Base-by-base conservation (phyloP, 169 alveolate species). In the Fabrea salina region DNA sequence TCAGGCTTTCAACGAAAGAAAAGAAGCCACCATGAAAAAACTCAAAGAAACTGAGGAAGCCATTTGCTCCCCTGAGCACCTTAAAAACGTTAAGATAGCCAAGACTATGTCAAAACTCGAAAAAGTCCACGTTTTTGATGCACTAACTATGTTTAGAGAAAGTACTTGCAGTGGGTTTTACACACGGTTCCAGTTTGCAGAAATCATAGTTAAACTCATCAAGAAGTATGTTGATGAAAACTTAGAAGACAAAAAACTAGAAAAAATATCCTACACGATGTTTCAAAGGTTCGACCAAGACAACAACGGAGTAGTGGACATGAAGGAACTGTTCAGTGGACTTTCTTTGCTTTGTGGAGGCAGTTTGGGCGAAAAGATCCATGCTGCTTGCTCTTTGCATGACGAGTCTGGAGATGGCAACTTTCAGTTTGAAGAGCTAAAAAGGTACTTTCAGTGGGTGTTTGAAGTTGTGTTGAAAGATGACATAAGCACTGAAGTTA, bases 291-390 rank as follows among this genome's bases (percentile, higher is more conserved):
- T 68, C 30, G 78, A 68, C 66, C 16, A 44, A n/a, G 78, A 68
- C 30, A 43, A 64, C 2, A 68, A 68, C 32, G 78, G 78, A 1
- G 78, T 68, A 8, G 66, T 68, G 7, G 56, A 33, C 54, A 11
- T 32, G 30, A 16, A 41, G 0, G 78, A 68, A 4, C 32, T 68
- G 37, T 68, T 68, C 39, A 16, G 78, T 44, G 78, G 78, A 37
- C 35, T 68, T 8, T 68, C 78, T 1, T 16, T 68, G 40, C 1
- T 68, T 22, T 68, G 78, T 47, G 61, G 39, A 43, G 78, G 78
- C 1, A 68, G 40, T 37, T 37, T 27, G 19, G 78, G 57, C 13
- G 67, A 44, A 8, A 68, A 68, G 4, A 35, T 68, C 25, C 16
- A 68, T 1, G 25, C 66, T 37, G 78, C 78, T 1, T 37, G 19